Conservation (phyloP, 2,329 filamentous ascomycete species). For the Colletotrichum spinosum region DNA sequence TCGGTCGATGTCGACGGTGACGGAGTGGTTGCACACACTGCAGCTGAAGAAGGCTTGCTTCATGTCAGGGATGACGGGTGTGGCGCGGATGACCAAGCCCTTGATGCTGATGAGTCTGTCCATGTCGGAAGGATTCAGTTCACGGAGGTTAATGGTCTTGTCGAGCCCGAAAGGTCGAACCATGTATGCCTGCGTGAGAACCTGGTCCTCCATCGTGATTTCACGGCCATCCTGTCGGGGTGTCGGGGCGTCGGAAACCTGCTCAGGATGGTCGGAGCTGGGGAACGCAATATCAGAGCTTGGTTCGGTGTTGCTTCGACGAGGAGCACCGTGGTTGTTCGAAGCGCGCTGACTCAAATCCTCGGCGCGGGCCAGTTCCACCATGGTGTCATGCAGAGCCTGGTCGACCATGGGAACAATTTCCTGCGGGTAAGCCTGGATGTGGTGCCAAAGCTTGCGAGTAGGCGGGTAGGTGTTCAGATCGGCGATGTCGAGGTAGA, state of each 20-base stretch:
- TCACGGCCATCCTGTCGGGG: constrained; percentile 58
- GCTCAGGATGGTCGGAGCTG: constrained; percentile 79
- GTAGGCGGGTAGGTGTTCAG: constrained; percentile 94
- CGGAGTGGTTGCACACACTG: constrained; percentile 90
- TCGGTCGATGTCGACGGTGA: constrained; percentile 91
- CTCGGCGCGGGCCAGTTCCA: constrained; percentile 86
- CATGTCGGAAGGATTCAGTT: constrained; percentile 86
- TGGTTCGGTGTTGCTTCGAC: constrained; percentile 50
- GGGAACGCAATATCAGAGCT: constrained; percentile 84
- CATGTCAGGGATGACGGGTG: constrained; percentile 98
- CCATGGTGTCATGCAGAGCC: constrained; percentile 90
- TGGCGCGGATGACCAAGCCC: constrained; percentile 94
- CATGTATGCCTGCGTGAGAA: constrained; percentile 83
- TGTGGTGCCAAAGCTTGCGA: constrained; percentile 93
- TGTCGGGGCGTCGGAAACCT: constrained; percentile 53
- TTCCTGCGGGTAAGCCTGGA: constrained; percentile 94
- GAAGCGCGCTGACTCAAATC: constrained; percentile 75
- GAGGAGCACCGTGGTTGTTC: constrained; percentile 63
- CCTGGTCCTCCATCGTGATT: constrained; percentile 80
- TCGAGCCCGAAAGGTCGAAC: constrained; percentile 92
- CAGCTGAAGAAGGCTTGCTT: constrained; percentile 98
- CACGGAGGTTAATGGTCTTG: constrained; percentile 87
- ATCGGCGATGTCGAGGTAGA: constrained; percentile 91
- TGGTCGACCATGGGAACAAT: constrained; percentile 98
- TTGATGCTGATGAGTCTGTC: constrained; percentile 96